These are phyloP conservation scores for Postia placenta DNA, from an alignment of 768 basidiomycete genomes.

Conservation along the genomic window DNA sequence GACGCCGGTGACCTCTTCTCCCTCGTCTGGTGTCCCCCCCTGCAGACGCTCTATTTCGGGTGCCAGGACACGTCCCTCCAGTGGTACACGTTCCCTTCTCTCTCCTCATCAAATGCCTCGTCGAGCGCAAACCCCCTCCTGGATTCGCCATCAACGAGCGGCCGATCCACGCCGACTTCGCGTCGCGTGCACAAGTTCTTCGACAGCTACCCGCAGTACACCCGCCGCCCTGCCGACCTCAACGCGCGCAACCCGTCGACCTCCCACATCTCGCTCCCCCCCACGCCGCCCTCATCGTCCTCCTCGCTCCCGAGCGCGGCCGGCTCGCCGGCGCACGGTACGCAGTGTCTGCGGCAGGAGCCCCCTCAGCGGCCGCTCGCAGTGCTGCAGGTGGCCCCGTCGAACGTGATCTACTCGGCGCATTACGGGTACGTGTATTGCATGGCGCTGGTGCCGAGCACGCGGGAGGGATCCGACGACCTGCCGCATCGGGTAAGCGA, in stretches of 20 bases:
- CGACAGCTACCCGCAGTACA: conserved; percentile 77
- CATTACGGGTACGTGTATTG: conserved; percentile 95
- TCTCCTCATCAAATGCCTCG: conserved; percentile 8
- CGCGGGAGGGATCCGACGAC: conserved; percentile 32
- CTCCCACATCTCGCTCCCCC: conserved; percentile 19
- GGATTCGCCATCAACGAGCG: conserved; percentile 15
- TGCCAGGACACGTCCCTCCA: conserved; percentile 93
- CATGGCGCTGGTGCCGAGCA: conserved; percentile 47
- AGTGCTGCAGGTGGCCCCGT: conserved; percentile 50
- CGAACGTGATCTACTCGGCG: conserved; percentile 79
- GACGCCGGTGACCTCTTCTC: conserved; percentile 87
- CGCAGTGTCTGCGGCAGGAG: conserved; percentile 6
- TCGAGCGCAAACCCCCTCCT: conserved; percentile 7
- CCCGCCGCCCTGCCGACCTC: conserved; percentile 62
- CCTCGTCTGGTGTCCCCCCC: conserved; percentile 64
- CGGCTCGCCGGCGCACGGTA: not conserved
- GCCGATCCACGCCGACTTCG: conserved; percentile 28
- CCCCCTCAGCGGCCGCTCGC: conserved; percentile 23
- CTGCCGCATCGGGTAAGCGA: conserved; percentile 14
- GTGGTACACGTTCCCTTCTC: conserved; percentile 61
- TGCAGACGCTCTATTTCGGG: conserved; percentile 76
- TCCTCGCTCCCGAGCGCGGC: conserved; percentile 5
- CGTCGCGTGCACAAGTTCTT: conserved; percentile 82
- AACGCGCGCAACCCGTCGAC: conserved; percentile 49
- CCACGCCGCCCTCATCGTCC: conserved; percentile 3